Base-by-base conservation (phyloP, 495 filamentous ascomycete genomes). In the Penicillium ochrochloron region DNA sequence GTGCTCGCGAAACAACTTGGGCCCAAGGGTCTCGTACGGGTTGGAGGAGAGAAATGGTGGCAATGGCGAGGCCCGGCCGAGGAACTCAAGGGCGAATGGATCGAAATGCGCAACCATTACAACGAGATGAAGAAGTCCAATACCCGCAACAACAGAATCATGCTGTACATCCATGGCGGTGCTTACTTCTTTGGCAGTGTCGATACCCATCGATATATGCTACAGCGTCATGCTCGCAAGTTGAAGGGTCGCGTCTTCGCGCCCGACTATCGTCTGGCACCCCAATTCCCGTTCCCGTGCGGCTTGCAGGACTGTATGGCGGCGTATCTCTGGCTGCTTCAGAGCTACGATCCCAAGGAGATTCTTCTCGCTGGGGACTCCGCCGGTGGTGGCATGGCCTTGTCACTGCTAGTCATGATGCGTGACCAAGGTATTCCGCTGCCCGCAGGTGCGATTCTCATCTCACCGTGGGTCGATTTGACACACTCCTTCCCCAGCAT, bases 211-310 rank as follows among this genome's bases (percentile, higher is more conserved):
- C 88, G 94, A 23, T 97, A 97, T 76, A 94, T 97, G 80, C 87
- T 98, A 81, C 94, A 98, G 77, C 83, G 94, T 44, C 92, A 97
- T 85, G 94, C 94, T 58, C 85, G 95, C 60, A 97, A 97, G 78
- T 78, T 98, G 59, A 92, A 93, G 72, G 94, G 92, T 29, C 84
- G 92, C 53, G 90, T 96, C 17, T 85, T 97, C 78, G 92, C 94
- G 39, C 94, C 94, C 33, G 78, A 89, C 65, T 98, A 97, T 76
- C 87, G 94, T 31, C 83, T 98, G 39, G 88, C 94, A 3, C 94
- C 94, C 6, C 95, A 98, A 75, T 98, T 92, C 62, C 94, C 94
- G 1, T 98, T 98, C 67, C 94, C 94, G 0, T 98, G 94, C 71
- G 92, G 90, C 27, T 76, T 98, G 9, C 86, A 92, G 61, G 94